Conservation (phyloP, 2,329 filamentous ascomycete genomes). For the Calonectria hawksworthii region DNA sequence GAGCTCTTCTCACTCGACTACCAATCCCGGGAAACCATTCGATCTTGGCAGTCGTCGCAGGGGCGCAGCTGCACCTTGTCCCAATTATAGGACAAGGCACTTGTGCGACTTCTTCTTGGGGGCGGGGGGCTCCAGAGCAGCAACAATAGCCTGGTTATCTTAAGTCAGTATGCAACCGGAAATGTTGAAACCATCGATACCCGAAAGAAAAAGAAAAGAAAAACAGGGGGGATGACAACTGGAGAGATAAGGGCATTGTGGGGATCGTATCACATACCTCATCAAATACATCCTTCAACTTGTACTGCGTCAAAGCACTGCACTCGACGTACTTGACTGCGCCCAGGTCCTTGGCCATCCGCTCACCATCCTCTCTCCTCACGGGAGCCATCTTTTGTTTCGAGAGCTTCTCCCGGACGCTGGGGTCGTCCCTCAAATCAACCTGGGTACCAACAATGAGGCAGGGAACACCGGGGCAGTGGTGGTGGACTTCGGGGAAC, state of each 20-base stretch:
- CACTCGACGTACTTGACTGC: conserved; percentile 99
- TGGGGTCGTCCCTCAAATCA: conserved; percentile 90
- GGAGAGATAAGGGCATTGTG: background rate
- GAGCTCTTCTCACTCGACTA: conserved; percentile 29
- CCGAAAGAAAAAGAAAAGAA: too few relatives aligned
- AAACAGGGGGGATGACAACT: background rate
- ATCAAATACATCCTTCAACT: conserved; percentile 99
- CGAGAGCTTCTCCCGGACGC: conserved; percentile 89
- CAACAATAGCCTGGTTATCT: conserved; percentile 84
- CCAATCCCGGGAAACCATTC: conserved; percentile 33
- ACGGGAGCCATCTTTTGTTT: conserved; percentile 98
- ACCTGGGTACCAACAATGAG: conserved; percentile 98
- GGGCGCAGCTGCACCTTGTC: conserved; percentile 26
- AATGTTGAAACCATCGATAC: background rate
- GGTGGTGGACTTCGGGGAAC: conserved; percentile 99
- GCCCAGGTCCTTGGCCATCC: conserved; percentile 97
- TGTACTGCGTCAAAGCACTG: conserved; percentile 97
- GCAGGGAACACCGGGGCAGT: conserved; percentile 97
- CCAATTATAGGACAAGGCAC: conserved; percentile 76
- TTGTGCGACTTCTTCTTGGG: conserved; percentile 83
- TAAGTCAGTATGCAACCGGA: conserved; percentile 29
- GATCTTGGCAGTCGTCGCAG: conserved; percentile 26
- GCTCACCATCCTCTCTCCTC: conserved; percentile 91
- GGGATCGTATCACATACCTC: conserved; percentile 75
- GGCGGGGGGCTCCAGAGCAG: conserved; percentile 88